A percentile compares a stretch with the other conserved stretches of the same genome.
Conservation (phyloP, 495 filamentous ascomycete species). For the Cudoniella acicularis region DNA sequence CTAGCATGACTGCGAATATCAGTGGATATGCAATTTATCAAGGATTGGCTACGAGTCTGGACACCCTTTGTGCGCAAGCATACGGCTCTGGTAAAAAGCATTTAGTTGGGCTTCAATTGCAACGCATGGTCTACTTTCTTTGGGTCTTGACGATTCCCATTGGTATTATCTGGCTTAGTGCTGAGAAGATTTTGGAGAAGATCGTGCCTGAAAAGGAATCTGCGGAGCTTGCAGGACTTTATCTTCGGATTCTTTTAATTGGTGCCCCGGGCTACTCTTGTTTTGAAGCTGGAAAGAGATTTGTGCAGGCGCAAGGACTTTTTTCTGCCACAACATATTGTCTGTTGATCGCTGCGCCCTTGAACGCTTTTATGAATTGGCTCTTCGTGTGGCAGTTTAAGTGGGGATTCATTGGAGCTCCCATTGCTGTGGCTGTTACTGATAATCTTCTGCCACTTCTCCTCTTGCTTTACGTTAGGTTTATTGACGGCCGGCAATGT, state of each 20-base stretch:
- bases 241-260: slow-evolving; percentile 59
- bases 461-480: slow-evolving; percentile 71
- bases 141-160: slow-evolving; percentile 61
- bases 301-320: slow-evolving; percentile 67
- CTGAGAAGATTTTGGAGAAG: slow-evolving; percentile 47
- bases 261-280: slow-evolving; percentile 66
- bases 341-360: slow-evolving; percentile 59
- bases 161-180: slow-evolving; percentile 54
- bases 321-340: slow-evolving; percentile 66
- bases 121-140: slow-evolving; percentile 67
- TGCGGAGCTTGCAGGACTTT: slow-evolving; percentile 61
- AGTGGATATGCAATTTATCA: slow-evolving; percentile 69
- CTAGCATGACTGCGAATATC: slow-evolving; percentile 70
- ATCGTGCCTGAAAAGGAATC: slow-evolving; percentile 61
- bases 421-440: slow-evolving; percentile 77
- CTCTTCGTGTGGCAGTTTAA: slow-evolving; percentile 66
- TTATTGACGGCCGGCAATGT: slow-evolving; percentile 72
- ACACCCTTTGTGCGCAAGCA: slow-evolving; percentile 72
- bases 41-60: slow-evolving; percentile 65
- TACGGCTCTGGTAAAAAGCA: slow-evolving; percentile 66
- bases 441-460: slow-evolving; percentile 76
- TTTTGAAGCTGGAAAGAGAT: slow-evolving; percentile 70
- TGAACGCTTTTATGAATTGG: slow-evolving; percentile 66
- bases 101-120: slow-evolving; percentile 67
- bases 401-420: slow-evolving; percentile 80